phyloP scores from a whole-genome alignment of 1,284 basidiomycete genomes.

The Sphaerobolus stellatus region DNA sequence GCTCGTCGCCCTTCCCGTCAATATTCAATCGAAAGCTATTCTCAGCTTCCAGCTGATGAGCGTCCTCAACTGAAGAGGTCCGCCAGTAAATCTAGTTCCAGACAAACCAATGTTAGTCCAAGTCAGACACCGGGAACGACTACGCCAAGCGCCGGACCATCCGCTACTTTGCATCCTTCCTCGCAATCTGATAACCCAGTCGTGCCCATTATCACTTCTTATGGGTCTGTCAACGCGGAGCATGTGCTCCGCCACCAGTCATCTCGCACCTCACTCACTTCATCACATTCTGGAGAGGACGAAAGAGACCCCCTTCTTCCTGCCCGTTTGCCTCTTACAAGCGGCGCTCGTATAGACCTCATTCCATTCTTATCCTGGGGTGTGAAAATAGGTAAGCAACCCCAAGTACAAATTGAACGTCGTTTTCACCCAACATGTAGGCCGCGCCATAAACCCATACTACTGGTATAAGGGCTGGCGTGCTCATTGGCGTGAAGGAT shows the following conservation, averaged over 20 bases:
- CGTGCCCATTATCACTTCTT: slow-evolving; percentile 48
- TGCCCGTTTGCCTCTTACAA: slow-evolving; percentile 6
- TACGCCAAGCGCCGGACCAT: too few relatives aligned
- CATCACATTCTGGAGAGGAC: slow-evolving; percentile 10
- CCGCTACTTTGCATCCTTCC: too few relatives aligned
- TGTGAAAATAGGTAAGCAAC: slow-evolving; percentile 10
- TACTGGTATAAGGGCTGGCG: slow-evolving; percentile 1
- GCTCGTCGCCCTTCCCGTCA: slow-evolving; percentile 19
- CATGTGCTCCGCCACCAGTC: slow-evolving; percentile 19
- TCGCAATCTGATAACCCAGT: slow-evolving; percentile 26
- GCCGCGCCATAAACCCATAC: background rate
- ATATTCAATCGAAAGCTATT: background rate
- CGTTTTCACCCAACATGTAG: slow-evolving; percentile 3
- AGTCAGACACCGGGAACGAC: too few relatives aligned
- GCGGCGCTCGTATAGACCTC: slow-evolving; percentile 26
- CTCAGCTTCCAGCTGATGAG: background rate
- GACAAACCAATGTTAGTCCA: slow-evolving; percentile 5
- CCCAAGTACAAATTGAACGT: slow-evolving; percentile 10
- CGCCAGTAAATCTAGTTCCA: slow-evolving; percentile 6
- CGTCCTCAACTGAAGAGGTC: background rate
- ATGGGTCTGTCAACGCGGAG: slow-evolving; percentile 45
- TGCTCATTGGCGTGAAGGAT: slow-evolving; percentile 2
- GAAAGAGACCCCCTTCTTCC: slow-evolving; percentile 28
- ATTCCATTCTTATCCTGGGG: slow-evolving; percentile 28
- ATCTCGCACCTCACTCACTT: slow-evolving; percentile 17